Conservation (phyloP, 1,284 basidiomycete species). For the Cystobasidiaceae sp. region DNA sequence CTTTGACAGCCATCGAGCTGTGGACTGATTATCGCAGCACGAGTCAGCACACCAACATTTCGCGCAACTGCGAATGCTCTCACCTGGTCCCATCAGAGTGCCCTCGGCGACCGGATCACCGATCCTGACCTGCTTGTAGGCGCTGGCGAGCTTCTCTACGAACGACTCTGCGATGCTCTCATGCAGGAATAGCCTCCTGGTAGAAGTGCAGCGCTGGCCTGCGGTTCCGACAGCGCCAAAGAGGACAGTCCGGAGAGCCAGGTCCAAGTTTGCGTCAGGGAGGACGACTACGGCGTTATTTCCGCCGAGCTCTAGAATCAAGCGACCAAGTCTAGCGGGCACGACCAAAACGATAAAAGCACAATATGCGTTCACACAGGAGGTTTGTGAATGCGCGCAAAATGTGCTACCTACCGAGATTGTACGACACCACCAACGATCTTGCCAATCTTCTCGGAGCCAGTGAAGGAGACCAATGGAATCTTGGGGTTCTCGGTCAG, state of each 20-base stretch:
- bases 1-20: conserved; percentile 59
- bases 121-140: conserved; percentile 60
- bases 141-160: conserved; percentile 64
- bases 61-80: conserved; percentile 58
- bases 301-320: conserved; percentile 77
- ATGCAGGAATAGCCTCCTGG: conserved; percentile 82
- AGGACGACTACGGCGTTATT: conserved; percentile 92
- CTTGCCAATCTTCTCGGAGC: conserved; percentile 79
- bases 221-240: conserved; percentile 93
- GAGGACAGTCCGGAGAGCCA: conserved; percentile 81
- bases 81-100: conserved; percentile 81
- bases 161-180: conserved; percentile 69
- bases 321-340: conserved; percentile 11
- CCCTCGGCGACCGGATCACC: conserved; percentile 71
- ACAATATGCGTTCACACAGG: not conserved
- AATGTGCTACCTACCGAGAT: conserved; percentile 7
- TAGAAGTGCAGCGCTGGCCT: conserved; percentile 91
- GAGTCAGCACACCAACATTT: conserved; percentile 67
- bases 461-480: conserved; percentile 78
- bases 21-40: conserved; percentile 74
- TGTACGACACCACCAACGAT: conserved; percentile 70
- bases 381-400: not conserved
- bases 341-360: conserved; percentile 51
- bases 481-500: conserved; percentile 68
- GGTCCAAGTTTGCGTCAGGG: conserved; percentile 82